Conservation (phyloP, 179 eudicot species). For the Silene noctiflora region DNA sequence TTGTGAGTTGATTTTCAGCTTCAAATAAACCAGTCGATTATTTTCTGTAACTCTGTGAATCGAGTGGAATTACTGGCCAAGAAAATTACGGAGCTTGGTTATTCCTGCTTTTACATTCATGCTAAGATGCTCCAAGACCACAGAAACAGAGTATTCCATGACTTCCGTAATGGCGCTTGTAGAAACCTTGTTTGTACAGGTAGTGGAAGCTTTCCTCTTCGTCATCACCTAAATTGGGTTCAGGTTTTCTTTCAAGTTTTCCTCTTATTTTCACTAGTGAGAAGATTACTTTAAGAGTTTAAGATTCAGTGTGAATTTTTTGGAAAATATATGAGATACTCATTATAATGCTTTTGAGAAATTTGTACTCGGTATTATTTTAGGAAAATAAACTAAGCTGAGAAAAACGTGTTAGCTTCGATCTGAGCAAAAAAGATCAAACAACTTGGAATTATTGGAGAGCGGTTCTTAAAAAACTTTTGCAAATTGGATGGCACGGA, state of each 20-base stretch:
- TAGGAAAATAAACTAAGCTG: slow-evolving; percentile 4
- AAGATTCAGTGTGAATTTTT: no score
- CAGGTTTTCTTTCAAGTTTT: no score
- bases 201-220: slow-evolving; percentile 22
- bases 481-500: background rate
- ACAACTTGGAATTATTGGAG: background rate
- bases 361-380: no score
- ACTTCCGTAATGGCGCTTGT: slow-evolving; percentile 82
- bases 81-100: slow-evolving; percentile 80
- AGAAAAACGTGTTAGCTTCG: background rate
- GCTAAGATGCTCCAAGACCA: slow-evolving; percentile 90
- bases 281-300: no score
- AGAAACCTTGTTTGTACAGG: slow-evolving; percentile 90
- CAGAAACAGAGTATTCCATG: slow-evolving; percentile 78
- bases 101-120: slow-evolving; percentile 84
- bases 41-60: slow-evolving; percentile 79
- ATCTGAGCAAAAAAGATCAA: background rate
- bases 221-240: background rate
- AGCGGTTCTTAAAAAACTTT: background rate
- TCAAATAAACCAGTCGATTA: slow-evolving; percentile 83
- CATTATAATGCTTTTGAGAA: no score
- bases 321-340: no score
- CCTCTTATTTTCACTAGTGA: no score
- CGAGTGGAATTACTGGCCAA: slow-evolving; percentile 76
- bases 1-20: slow-evolving; percentile 44